Conservation (phyloP, 257 asterid species). For the Solanum habrochaites region DNA sequence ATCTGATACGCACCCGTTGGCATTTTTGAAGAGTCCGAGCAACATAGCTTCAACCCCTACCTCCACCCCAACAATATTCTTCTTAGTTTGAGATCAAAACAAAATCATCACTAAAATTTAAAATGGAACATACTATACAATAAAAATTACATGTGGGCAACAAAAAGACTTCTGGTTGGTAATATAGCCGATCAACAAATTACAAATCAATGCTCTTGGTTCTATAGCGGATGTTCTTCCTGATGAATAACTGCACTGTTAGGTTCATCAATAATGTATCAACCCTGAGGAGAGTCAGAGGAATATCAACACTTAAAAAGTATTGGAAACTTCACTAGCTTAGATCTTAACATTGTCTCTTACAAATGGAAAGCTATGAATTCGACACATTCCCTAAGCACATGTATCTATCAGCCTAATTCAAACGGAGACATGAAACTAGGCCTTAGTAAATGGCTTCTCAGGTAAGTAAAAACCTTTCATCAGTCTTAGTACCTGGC, state of each 20-base stretch:
- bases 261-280: not conserved
- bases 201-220: not conserved
- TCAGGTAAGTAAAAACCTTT: not conserved
- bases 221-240: not conserved
- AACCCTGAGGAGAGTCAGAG: not conserved
- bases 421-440: not conserved
- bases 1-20: too few species aligned
- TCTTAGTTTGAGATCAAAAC: not conserved
- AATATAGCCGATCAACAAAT: not conserved
- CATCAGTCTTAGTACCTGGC: not conserved
- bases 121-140: not conserved
- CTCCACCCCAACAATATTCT: not conserved
- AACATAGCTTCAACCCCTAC: not conserved
- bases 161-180: not conserved
- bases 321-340: not conserved
- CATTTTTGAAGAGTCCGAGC: too few species aligned
- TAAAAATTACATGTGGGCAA: not conserved
- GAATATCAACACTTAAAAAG: not conserved
- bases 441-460: not conserved
- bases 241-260: not conserved
- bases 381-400: not conserved
- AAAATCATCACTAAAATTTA: not conserved
- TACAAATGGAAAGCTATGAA: not conserved
- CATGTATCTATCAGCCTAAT: not conserved
- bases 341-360: not conserved